Evolutionary conservation across 805 yeast genomes (phyloP), one percentile per base, ranked within the genome.

Genomic region (Candida silvatica): DNA sequence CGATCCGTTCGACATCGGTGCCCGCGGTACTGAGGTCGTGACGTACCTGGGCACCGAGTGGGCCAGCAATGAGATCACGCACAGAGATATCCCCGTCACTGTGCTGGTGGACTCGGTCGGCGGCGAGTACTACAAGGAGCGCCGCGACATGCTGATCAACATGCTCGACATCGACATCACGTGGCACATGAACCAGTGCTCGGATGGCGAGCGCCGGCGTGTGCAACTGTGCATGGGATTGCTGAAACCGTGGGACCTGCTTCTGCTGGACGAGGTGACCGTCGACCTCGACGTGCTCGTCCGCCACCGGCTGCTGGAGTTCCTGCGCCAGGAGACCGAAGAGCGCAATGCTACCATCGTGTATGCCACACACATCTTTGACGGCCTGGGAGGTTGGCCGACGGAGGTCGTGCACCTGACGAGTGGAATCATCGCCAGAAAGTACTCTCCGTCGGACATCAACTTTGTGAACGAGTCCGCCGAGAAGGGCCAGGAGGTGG

Each of bases 1-100:
- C 34, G 94, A 92, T 49, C 98, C 98, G 2, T 92, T 92, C 60
- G 57, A 51, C 29, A 23, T 40, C 6, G 31, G 32, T 4, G 19
- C 26, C 2, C 36, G 40, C 14, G 37, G 22, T 6, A 22, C 22
- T 17, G 22, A 26, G 17, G 51, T 50, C 3, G 45, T 58, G 19
- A 83, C 95, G 0, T 90, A 90, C 52, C 61, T 92, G 29, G 98
- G 98, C 3, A 92, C 97, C 0, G 98, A 92, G 52, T 92, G 98
- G 98, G 95, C 95, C 5, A 74, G 82, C 37, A 92, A 87, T 59
- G 83, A 85, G 15, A 77, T 88, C 34, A 92, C 90, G 6, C 78
- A 88, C 48, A 67, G 96, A 42, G 98, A 92, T 56, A 84, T 92
- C 36, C 87, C 94, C 0, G 97, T 92, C 7, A 67, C 78, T 15